Conservation (phyloP, 108 stramenopile genomes). For the Parmales sp. region DNA sequence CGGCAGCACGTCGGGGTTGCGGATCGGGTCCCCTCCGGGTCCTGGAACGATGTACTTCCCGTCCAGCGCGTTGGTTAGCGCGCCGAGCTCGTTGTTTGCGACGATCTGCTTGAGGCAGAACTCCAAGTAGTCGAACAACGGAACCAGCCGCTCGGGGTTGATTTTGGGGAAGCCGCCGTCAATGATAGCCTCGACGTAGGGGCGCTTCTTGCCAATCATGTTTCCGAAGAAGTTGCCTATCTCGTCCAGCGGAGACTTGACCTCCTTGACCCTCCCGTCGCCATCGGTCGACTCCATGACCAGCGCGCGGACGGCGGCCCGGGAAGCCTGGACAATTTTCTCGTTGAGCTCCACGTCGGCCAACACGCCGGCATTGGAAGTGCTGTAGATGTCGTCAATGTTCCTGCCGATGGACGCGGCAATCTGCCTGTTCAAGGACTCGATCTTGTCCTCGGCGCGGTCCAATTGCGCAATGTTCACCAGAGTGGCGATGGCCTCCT, state of each 20-base stretch:
- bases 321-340: constrained; percentile 66
- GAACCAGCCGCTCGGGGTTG: constrained; percentile 60
- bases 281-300: constrained; percentile 78
- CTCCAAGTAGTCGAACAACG: constrained; percentile 80
- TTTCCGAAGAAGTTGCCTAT: constrained; percentile 52
- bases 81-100: constrained; percentile 90
- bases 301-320: constrained; percentile 79
- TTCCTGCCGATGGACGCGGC: constrained; percentile 82
- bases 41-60: constrained; percentile 89
- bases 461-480: constrained; percentile 92
- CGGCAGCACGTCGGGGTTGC: constrained; percentile 90
- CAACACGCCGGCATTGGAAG: constrained; percentile 77
- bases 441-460: constrained; percentile 82
- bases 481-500: constrained; percentile 87
- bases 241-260: constrained; percentile 74
- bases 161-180: constrained; percentile 75
- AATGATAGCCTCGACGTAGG: constrained; percentile 77
- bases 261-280: constrained; percentile 87
- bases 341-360: constrained; percentile 74
- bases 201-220: constrained; percentile 64
- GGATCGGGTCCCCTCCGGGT: constrained; percentile 93
- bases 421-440: constrained; percentile 82
- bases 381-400: constrained; percentile 86
- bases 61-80: constrained; percentile 82
- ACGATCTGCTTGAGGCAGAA: constrained; percentile 94